Evolutionary conservation across 2,329 filamentous ascomycete species (phyloP), one percentile per base, ranked within the genome.

Genomic region (Penicillium griseofulvum): DNA sequence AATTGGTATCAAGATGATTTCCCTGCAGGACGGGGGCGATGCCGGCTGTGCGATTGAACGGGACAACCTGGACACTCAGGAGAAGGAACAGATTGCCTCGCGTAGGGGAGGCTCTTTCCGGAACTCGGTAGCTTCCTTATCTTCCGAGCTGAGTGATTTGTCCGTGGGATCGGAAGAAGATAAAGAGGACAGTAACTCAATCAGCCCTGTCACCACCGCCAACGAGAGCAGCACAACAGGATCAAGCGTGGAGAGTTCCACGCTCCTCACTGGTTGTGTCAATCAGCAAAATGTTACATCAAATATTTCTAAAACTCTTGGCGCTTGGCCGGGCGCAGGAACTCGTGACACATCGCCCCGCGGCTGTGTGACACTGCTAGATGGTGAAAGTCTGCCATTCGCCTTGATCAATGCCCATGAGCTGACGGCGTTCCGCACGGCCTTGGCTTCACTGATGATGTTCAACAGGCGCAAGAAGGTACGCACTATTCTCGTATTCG

Each of bases 401-500:
- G 87, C 83, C 1, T 71, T 88, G 17, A 75, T 90, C 57, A 88
- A 87, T 62, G 86, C 87, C 0, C 83, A 83, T 55, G 86, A 88
- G 62, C 74, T 89, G 17, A 89, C 87, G 0, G 85, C 85, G 1
- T 89, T 89, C 72, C 81, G 87, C 43, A 89, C 87, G 0, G 84
- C 86, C 0, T 74, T 89, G 12, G 83, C 83, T 0, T 67, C 77
- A 6, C 81, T 82, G 12, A 83, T 87, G 54, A 77, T 88, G 62
- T 78, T 87, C 17, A 83, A 84, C 67, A 81, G 73, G 65, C 89
- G 93, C 53, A 78, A 82, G 52, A 82, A 82, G 28, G 87, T 96
- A 39, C 86, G 87, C 68, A 90, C 87, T 14, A 69, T 97, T 11
- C 87, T 88, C 14, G 87, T 96, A 50, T 97, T 97, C 71, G 93